A percentile compares a stretch with the other conserved stretches of the same genome.
phyloP scores from a whole-genome alignment of 306 rosid species.

The Corylus americana region DNA sequence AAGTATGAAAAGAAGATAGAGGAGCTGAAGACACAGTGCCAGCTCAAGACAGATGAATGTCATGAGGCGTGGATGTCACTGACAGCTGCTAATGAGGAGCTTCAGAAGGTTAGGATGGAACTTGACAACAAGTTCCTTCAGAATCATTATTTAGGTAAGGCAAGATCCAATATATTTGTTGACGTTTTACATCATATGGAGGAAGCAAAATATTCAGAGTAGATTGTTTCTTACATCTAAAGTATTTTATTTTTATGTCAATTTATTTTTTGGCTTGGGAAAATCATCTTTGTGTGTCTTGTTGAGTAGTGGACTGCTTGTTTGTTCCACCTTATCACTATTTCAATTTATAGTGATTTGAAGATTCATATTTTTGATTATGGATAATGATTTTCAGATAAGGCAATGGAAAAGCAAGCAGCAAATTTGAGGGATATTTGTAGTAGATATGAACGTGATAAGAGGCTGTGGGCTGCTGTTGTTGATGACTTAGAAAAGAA shows the following conservation, averaged over 20 bases:
- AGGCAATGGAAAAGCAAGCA: conserved; percentile 12
- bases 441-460: conserved; percentile 17
- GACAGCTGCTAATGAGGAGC: conserved; percentile 25
- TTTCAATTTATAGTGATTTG: background rate
- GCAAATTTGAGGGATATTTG: conserved; percentile 14
- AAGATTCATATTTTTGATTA: background rate
- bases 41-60: conserved; percentile 31
- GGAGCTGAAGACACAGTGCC: conserved; percentile 26
- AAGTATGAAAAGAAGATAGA: conserved; percentile 35
- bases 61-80: conserved; percentile 39
- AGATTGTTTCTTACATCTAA: background rate
- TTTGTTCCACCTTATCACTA: background rate
- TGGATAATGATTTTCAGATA: conserved; percentile 9
- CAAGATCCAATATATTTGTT: background rate
- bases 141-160: conserved; percentile 28
- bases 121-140: conserved; percentile 29
- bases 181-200: background rate
- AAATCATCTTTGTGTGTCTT: background rate
- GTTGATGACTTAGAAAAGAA: conserved; percentile 12
- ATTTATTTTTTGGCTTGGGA: background rate
- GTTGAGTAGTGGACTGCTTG: background rate
- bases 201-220: background rate
- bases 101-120: conserved; percentile 27
- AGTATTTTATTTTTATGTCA: too few relatives aligned
- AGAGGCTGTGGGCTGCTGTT: conserved; percentile 20